Evolutionary conservation across 768 basidiomycete species (phyloP).

Genomic region (Mycena rebaudengoi): DNA sequence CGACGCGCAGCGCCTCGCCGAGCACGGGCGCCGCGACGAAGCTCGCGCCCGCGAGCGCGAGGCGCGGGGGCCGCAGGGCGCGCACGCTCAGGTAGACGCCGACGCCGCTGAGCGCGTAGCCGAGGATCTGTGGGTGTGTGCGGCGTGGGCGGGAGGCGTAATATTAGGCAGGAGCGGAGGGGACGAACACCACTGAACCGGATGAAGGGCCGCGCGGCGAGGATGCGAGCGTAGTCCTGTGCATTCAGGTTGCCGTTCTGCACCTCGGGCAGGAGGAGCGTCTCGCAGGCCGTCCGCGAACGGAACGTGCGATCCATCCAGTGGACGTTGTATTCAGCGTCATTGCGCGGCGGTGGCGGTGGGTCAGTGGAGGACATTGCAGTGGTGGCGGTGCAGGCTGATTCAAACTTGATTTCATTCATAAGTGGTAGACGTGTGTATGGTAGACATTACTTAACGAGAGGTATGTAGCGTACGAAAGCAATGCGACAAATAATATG

Average conservation of each 20-base stretch:
- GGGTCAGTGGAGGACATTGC: no score
- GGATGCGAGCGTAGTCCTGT: slow-evolving; percentile 16
- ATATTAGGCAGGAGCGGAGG: background rate
- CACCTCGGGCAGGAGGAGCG: slow-evolving; percentile 19
- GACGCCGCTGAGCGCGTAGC: background rate
- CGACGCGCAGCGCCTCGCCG: background rate
- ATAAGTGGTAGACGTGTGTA: slow-evolving; percentile 15
- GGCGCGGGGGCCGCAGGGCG: background rate
- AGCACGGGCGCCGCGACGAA: background rate
- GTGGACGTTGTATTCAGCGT: slow-evolving; percentile 6
- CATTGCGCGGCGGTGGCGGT: no score
- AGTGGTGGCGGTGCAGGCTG: no score
- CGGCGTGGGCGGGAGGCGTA: background rate
- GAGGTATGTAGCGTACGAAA: slow-evolving; percentile 15
- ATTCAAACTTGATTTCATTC: slow-evolving; percentile 7
- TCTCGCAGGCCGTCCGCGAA: background rate
- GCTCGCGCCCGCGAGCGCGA: background rate
- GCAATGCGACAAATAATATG: slow-evolving; percentile 15
- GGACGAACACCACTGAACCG: slow-evolving; percentile 7
- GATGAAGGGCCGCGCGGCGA: background rate
- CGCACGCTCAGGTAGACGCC: background rate
- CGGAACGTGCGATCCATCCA: slow-evolving; percentile 22
- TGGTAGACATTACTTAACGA: background rate
- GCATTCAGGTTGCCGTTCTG: slow-evolving; percentile 16
- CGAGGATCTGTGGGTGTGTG: background rate